phyloP scores from a whole-genome alignment of 2,329 filamentous ascomycete genomes.

The Trichophaea hybrida region DNA sequence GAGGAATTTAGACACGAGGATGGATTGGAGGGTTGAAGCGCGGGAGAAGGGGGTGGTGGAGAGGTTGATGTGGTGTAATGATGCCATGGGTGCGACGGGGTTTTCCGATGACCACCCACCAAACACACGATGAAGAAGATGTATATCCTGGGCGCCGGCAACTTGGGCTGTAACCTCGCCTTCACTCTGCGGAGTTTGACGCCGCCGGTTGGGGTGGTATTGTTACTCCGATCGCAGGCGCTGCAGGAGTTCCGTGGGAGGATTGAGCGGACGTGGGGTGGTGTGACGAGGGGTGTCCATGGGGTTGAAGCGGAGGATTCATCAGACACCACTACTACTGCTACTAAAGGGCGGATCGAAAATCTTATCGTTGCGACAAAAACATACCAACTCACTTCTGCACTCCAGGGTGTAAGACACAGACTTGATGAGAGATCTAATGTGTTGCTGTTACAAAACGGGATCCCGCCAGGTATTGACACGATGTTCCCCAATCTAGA shows the following conservation, averaged over 20 bases:
- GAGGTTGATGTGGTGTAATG: slow-evolving; percentile 24
- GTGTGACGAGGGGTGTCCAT: not conserved
- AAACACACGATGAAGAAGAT: slow-evolving; percentile 37
- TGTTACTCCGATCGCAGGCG: slow-evolving; percentile 43
- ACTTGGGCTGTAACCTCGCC: slow-evolving; percentile 66
- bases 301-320: not conserved
- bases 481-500: slow-evolving; percentile 49
- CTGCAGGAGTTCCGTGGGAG: not conserved
- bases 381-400: slow-evolving; percentile 50
- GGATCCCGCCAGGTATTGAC: slow-evolving; percentile 64
- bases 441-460: slow-evolving; percentile 63
- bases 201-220: slow-evolving; percentile 51
- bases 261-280: too few relatives aligned
- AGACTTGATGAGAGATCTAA: slow-evolving; percentile 55
- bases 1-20: slow-evolving; percentile 17
- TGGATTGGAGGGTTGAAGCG: slow-evolving; percentile 20
- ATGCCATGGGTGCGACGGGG: slow-evolving; percentile 1
- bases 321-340: too few relatives aligned
- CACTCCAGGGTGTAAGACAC: slow-evolving; percentile 50
- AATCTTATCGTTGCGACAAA: slow-evolving; percentile 72
- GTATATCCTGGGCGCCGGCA: slow-evolving; percentile 67
- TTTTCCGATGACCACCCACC: not conserved
- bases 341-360: slow-evolving; percentile 36
- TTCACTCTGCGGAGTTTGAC: slow-evolving; percentile 50
- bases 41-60: slow-evolving; percentile 13